A percentile compares a stretch with the other conserved stretches of the same genome.
Conservation (phyloP, 768 basidiomycete species). For the Candolleomyces efflorescens region DNA sequence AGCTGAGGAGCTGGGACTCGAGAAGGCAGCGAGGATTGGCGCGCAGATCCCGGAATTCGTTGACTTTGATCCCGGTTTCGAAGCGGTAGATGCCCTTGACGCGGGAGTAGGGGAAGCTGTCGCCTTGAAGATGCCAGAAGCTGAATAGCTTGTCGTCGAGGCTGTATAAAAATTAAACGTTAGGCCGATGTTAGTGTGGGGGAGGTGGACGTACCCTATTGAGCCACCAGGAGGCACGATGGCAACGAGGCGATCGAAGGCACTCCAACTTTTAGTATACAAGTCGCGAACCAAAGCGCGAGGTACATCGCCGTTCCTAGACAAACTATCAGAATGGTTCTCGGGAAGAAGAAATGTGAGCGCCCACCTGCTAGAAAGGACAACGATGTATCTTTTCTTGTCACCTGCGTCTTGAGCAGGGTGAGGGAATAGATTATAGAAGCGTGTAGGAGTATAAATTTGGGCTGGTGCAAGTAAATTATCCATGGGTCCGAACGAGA, state of each 20-base stretch:
- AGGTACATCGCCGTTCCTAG: conserved; percentile 80
- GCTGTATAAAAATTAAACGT: conserved; percentile 28
- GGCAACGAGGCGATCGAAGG: conserved; percentile 82
- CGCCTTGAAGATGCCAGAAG: conserved; percentile 83
- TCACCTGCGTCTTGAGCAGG: conserved; percentile 76
- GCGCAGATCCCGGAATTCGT: conserved; percentile 83
- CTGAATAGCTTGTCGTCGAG: conserved; percentile 90
- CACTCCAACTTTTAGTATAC: conserved; percentile 93
- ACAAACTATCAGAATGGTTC: conserved; percentile 4
- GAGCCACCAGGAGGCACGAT: conserved; percentile 90
- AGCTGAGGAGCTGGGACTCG: conserved; percentile 76
- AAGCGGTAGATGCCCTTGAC: conserved; percentile 86
- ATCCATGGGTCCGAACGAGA: conserved; percentile 83
- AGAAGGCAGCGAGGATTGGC: conserved; percentile 86
- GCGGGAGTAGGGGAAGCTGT: conserved; percentile 68
- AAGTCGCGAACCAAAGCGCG: conserved; percentile 82
- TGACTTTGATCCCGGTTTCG: conserved; percentile 84
- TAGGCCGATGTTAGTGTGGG: neutral
- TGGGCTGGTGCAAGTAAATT: conserved; percentile 69
- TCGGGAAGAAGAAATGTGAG: neutral
- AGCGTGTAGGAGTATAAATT: conserved; percentile 68
- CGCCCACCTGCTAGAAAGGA: conserved; percentile 64
- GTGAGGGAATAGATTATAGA: conserved; percentile 75
- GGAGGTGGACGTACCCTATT: conserved; percentile 57
- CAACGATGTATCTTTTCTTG: conserved; percentile 69